These are phyloP conservation scores for Rhodotorula sp. DNA, from an alignment of 1,284 basidiomycete genomes.

Conservation along the genomic window DNA sequence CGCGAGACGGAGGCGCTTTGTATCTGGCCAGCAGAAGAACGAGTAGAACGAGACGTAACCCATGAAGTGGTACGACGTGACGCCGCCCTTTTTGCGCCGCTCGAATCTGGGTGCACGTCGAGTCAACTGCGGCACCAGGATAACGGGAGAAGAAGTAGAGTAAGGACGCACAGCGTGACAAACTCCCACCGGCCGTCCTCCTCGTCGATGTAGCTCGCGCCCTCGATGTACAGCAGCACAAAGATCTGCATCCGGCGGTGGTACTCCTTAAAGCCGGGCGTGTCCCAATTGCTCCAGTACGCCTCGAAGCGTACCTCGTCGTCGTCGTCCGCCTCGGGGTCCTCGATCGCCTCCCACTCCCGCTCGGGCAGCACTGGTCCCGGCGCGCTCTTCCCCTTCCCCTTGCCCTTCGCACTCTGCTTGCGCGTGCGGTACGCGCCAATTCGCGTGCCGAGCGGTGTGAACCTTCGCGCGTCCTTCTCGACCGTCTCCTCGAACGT, in stretches of 20 bases:
- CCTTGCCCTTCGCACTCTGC: conserved; percentile 56
- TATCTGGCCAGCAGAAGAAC: conserved; percentile 91
- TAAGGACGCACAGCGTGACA: conserved; percentile 49
- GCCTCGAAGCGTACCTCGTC: conserved; percentile 46
- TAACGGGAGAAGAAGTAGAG: neutral
- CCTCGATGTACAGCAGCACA: conserved; percentile 92
- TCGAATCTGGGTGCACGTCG: conserved; percentile 64
- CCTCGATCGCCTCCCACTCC: conserved; percentile 44
- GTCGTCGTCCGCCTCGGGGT: conserved; percentile 60
- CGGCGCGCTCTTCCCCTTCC: conserved; percentile 49
- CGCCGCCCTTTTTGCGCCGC: conserved; percentile 64
- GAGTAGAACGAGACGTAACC: conserved; percentile 90
- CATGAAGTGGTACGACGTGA: conserved; percentile 76
- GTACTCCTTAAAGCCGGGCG: conserved; percentile 87
- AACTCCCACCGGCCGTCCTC: conserved; percentile 55
- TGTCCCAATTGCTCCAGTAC: conserved; percentile 73
- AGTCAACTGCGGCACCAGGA: neutral
- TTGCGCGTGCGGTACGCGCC: conserved; percentile 67
- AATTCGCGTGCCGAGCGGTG: conserved; percentile 73
- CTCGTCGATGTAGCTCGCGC: conserved; percentile 82
- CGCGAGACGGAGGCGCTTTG: conserved; percentile 80
- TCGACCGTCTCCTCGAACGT: conserved; percentile 70
- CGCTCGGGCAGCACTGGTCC: conserved; percentile 28
- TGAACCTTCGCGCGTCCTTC: conserved; percentile 71
- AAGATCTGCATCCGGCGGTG: conserved; percentile 95